Base-by-base conservation (phyloP, 1,284 basidiomycete genomes). In the Anthracocystis setariae region DNA sequence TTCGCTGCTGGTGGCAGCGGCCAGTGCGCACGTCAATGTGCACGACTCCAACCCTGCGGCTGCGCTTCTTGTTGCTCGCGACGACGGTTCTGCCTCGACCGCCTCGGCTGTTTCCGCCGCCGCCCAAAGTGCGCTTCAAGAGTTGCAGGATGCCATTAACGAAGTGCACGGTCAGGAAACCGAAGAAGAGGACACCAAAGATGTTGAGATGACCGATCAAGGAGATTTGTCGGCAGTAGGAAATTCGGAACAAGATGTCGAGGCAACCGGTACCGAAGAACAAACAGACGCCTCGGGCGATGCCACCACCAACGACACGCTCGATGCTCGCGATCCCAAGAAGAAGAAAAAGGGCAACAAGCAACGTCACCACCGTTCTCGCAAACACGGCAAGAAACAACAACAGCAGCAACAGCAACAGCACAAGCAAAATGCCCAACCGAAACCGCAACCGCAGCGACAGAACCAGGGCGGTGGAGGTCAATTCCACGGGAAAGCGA, bases 401-500 rank as follows among this genome's bases (percentile, higher is more conserved):
- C 46, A 51, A 37, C n/a, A 35, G 7, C 42, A 48, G 13, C 42
- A 50, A 2, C 12, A 42, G 15, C 25, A 62, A 23, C 27, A 50
- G 20, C 35, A 18, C 24, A 45, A 27, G 7, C 24, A 33, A n/a
- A n/a, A n/a, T n/a, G n/a, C n/a, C n/a, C n/a, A n/a, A n/a, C n/a
- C n/a, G n/a, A n/a, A n/a, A 32, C 27, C 40, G 17, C 13, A 10
- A 29, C 37, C 39, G n/a, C 18, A 3, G 23, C 25, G 5, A 12
- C 29, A 29, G 29, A 23, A 21, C 7, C n/a, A 35, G 17, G 23
- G 20, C 15, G 18, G 20, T 12, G 23, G 33, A 18, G 54, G 62
- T 12, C 27, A 47, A 13, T 70, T 38, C 45, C n/a, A 32, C 5
- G 67, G 67, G 20, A 55, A 64, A 24, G 67, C 51, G 3, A 70